Percentiles rank a stretch among this genome's conserved stretches.
These are phyloP conservation scores for Batkoa obscura DNA, from an alignment of 371 early-diverging fungal species.

Conservation along the genomic window DNA sequence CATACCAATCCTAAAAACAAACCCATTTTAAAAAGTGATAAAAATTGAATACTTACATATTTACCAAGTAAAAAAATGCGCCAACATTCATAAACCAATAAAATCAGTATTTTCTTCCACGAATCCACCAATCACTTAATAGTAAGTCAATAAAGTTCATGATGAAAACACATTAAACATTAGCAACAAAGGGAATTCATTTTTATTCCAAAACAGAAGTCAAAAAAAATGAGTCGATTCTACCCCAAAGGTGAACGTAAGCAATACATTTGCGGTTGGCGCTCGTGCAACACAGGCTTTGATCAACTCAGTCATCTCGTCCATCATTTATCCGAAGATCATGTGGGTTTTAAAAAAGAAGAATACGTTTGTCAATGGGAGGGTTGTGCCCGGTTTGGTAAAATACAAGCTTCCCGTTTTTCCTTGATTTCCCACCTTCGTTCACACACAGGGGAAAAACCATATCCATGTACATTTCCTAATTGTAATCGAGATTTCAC, in stretches of 20 bases:
- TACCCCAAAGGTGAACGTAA: background rate
- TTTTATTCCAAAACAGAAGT: too few species aligned
- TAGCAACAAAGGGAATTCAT: too few species aligned
- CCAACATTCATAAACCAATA: too few species aligned
- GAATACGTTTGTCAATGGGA: constrained; percentile 40
- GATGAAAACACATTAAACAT: too few species aligned
- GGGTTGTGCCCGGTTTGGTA: constrained; percentile 30
- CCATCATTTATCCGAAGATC: constrained; percentile 35
- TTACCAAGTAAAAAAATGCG: too few species aligned
- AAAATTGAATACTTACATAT: too few species aligned
- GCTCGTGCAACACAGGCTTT: constrained; percentile 20
- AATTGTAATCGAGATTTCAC: constrained; percentile 18
- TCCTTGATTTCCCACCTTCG: constrained; percentile 42
- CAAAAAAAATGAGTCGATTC: background rate
- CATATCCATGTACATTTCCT: constrained; percentile 25
- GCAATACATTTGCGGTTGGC: constrained; percentile 22
- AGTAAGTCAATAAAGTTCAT: too few species aligned
- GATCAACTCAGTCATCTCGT: constrained; percentile 20
- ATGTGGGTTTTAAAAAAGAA: constrained; percentile 41
- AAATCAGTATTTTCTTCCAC: too few species aligned
- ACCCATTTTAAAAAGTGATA: too few species aligned
- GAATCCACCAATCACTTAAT: too few species aligned
- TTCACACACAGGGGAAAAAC: constrained; percentile 48
- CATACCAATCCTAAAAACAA: too few species aligned
- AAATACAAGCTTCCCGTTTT: constrained; percentile 40